phyloP scores from a whole-genome alignment of 768 basidiomycete species.

The Tylopilus felleus region DNA sequence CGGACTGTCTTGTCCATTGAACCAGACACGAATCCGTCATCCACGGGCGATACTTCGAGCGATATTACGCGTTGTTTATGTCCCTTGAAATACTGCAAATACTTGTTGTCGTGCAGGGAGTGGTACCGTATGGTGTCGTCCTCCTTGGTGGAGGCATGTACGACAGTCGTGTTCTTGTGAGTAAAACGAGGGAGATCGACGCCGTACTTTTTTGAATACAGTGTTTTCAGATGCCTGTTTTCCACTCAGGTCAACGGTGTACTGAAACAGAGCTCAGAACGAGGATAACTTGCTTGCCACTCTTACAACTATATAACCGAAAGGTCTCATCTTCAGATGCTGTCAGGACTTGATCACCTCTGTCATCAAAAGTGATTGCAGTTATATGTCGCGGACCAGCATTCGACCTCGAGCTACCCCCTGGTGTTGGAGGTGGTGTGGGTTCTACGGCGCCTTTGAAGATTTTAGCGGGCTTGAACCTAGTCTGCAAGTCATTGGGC shows the following conservation, averaged over 20 bases:
- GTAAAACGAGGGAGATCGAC: conserved; percentile 94
- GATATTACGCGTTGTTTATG: conserved; percentile 89
- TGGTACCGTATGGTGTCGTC: conserved; percentile 95
- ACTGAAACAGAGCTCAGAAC: conserved; percentile 13
- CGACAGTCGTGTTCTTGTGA: conserved; percentile 79
- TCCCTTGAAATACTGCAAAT: conserved; percentile 92
- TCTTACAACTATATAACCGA: conserved; percentile 82
- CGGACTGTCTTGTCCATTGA: conserved; percentile 94
- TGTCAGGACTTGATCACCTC: conserved; percentile 82
- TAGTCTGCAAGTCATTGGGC: conserved; percentile 42
- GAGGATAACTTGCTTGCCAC: conserved; percentile 80
- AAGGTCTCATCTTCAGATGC: conserved; percentile 92
- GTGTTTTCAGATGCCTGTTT: conserved; percentile 65
- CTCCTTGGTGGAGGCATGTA: conserved; percentile 93
- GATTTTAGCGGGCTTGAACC: conserved; percentile 85
- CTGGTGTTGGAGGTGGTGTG: conserved; percentile 45
- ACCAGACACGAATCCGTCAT: conserved; percentile 95
- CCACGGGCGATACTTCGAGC: conserved; percentile 85
- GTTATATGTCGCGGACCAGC: conserved; percentile 73
- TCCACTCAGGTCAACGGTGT: conserved; percentile 27
- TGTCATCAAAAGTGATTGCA: conserved; percentile 86
- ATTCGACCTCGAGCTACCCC: conserved; percentile 33
- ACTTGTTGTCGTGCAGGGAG: conserved; percentile 94
- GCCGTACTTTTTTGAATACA: conserved; percentile 95
- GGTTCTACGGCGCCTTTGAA: conserved; percentile 77